phyloP scores from a whole-genome alignment of 2,329 filamentous ascomycete genomes.

The Xylaria sp. region DNA sequence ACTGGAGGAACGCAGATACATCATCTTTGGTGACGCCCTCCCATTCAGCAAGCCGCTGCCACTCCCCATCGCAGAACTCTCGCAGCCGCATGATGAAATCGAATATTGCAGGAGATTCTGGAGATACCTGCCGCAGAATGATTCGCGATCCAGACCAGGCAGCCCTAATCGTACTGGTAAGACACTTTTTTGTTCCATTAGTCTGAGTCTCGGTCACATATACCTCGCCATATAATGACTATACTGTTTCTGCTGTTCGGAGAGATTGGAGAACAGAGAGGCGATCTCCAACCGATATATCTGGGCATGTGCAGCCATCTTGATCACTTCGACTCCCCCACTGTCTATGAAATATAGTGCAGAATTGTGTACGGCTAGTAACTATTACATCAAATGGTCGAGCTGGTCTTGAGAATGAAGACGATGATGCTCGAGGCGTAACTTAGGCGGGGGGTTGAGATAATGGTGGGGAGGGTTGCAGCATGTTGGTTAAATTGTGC shows the following conservation, averaged over 20 bases:
- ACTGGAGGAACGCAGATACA: conserved; percentile 62
- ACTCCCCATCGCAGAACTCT: background rate
- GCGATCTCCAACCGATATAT: conserved; percentile 48
- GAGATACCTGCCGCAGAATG: conserved; percentile 67
- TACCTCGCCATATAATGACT: conserved; percentile 10
- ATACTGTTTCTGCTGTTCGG: conserved; percentile 1
- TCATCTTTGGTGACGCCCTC: conserved; percentile 56
- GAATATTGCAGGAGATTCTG: conserved; percentile 66
- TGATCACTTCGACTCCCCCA: background rate
- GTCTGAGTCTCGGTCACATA: background rate
- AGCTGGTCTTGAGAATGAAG: background rate
- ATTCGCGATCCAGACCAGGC: conserved; percentile 66
- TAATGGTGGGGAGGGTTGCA: background rate
- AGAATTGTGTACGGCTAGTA: background rate
- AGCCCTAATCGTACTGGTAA: conserved; percentile 53
- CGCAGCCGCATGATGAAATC: conserved; percentile 62
- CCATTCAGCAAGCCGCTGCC: conserved; percentile 58
- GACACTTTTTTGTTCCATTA: background rate
- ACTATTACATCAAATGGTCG: background rate
- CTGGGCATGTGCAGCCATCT: background rate
- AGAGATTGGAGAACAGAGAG: conserved; percentile 19
- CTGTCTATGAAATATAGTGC: background rate
- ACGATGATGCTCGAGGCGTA: background rate
- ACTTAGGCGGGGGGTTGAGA: background rate
- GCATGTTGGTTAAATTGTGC: background rate